A percentile compares a stretch with the other conserved stretches of the same genome.
These are phyloP conservation scores for Amanita pseudoporphyria DNA, from an alignment of 768 basidiomycete species.

Conservation along the genomic window DNA sequence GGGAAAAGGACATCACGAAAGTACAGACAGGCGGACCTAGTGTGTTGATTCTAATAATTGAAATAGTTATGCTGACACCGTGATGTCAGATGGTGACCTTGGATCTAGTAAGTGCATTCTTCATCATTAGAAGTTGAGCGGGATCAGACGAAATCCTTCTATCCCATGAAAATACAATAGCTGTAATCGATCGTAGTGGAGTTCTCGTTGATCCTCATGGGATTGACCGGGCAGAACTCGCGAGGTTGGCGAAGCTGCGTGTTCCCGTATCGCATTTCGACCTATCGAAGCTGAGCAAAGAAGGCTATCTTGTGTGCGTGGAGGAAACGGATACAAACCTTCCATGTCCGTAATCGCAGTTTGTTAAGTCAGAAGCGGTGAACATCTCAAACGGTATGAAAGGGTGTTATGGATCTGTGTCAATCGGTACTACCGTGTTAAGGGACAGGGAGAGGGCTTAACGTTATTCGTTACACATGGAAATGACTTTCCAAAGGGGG, in stretches of 20 bases:
- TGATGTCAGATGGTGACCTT: conserved; percentile 73
- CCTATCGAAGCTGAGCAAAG: conserved; percentile 77
- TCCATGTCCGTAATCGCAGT: conserved; percentile 56
- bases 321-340: conserved; percentile 90
- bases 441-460: too few species aligned
- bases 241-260: conserved; percentile 82
- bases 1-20: conserved; percentile 95
- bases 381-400: conserved; percentile 98
- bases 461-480: too few species aligned
- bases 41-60: conserved; percentile 18
- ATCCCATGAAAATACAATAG: conserved; percentile 89
- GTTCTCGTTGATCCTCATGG: conserved; percentile 92
- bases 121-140: not conserved
- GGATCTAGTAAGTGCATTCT: conserved; percentile 69
- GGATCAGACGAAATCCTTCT: conserved; percentile 84
- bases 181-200: conserved; percentile 95
- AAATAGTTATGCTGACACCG: not conserved
- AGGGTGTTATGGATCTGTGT: too few species aligned
- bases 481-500: too few species aligned
- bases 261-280: conserved; percentile 76
- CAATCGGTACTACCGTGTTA: too few species aligned
- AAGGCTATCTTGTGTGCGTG: conserved; percentile 87
- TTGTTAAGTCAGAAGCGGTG: conserved; percentile 67
- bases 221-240: conserved; percentile 78
- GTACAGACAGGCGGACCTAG: conserved; percentile 93